These are phyloP conservation scores for Alternaria alternata DNA, from an alignment of 2,329 filamentous ascomycete genomes.

Conservation along the genomic window DNA sequence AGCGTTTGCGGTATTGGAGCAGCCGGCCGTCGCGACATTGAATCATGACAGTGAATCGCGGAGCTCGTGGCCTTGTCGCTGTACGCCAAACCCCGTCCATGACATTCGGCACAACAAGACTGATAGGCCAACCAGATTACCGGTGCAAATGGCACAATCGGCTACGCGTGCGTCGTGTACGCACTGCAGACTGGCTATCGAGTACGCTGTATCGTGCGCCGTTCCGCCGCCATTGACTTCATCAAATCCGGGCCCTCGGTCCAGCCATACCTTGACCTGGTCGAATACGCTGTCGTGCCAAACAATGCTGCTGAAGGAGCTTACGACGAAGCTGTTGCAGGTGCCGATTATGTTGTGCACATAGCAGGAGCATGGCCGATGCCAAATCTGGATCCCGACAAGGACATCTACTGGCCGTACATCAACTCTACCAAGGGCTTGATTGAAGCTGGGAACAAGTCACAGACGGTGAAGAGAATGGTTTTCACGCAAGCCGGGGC, in stretches of 20 bases:
- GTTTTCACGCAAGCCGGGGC: constrained; percentile 49
- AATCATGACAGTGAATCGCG: constrained; percentile 17
- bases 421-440: constrained; percentile 44
- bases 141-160: constrained; percentile 47
- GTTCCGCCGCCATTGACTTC: constrained; percentile 33
- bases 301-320: constrained; percentile 39
- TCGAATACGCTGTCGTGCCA: constrained; percentile 39
- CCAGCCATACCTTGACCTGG: constrained; percentile 26
- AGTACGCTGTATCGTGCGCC: constrained; percentile 46
- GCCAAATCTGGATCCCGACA: constrained; percentile 42
- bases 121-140: constrained; percentile 38
- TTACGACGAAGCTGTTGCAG: constrained; percentile 39
- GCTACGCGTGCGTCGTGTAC: constrained; percentile 40
- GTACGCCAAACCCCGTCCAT: constrained; percentile 21
- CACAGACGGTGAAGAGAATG: constrained; percentile 35
- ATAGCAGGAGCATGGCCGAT: constrained; percentile 47
- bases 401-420: constrained; percentile 45
- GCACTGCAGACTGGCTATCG: constrained; percentile 39
- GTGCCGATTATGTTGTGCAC: constrained; percentile 39
- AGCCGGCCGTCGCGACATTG: background rate
- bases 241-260: constrained; percentile 40
- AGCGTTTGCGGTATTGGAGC: background rate
- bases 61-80: constrained; percentile 33
- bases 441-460: constrained; percentile 35
- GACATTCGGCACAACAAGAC: background rate